Evolutionary conservation across 2,329 filamentous ascomycete genomes (phyloP).

Genomic region (Aspergillus quadricinctus): DNA sequence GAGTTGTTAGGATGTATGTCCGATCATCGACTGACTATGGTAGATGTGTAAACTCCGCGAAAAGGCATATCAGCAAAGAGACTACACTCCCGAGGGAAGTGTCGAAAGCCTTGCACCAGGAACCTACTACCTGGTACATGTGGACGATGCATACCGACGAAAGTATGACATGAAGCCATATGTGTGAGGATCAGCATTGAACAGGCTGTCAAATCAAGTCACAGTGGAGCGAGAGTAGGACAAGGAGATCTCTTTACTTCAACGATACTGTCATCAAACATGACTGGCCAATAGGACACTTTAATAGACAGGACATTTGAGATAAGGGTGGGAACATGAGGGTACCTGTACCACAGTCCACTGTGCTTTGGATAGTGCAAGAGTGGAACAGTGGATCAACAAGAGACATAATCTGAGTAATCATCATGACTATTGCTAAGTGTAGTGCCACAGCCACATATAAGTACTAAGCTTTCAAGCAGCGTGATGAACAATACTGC

Average conservation of each 20-base stretch:
- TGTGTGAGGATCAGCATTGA: no score
- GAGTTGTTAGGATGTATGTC: conserved; percentile 35
- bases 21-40: conserved; percentile 24
- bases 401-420: no score
- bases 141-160: conserved; percentile 83
- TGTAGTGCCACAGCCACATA: background rate
- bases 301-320: background rate
- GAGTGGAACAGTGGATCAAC: background rate
- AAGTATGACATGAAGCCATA: conserved; percentile 73
- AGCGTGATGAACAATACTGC: background rate
- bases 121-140: conserved; percentile 73
- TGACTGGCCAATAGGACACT: background rate
- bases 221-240: conserved; percentile 30
- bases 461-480: no score
- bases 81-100: conserved; percentile 67
- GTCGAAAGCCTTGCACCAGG: conserved; percentile 61
- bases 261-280: no score
- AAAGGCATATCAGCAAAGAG: conserved; percentile 77
- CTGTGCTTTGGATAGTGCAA: no score
- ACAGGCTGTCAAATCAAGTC: conserved; percentile 47
- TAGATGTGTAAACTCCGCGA: conserved; percentile 78
- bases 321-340: background rate
- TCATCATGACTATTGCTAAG: background rate
- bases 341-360: no score
- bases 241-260: background rate